phyloP scores from a whole-genome alignment of 306 rosid genomes.

The Cotoneaster glaucophyllus region DNA sequence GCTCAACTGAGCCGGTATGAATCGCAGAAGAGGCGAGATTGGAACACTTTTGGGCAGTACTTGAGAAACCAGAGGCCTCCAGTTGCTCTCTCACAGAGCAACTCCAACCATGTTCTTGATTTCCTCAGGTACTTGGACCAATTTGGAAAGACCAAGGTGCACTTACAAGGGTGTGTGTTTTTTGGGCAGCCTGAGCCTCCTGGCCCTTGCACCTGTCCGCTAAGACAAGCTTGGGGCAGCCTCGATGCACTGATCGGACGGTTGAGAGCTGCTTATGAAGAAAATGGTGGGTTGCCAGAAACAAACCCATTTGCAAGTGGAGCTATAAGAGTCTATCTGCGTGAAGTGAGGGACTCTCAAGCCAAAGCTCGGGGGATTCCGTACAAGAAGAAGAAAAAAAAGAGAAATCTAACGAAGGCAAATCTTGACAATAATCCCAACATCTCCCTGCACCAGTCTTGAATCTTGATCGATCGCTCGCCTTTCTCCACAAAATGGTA shows the following conservation, averaged over 20 bases:
- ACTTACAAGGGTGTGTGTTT: slow-evolving; percentile 42
- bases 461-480: not conserved
- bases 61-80: slow-evolving; percentile 56
- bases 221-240: slow-evolving; percentile 68
- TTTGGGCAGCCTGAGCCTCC: slow-evolving; percentile 58
- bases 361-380: slow-evolving; percentile 58
- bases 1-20: slow-evolving; percentile 47
- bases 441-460: slow-evolving; percentile 13
- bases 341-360: slow-evolving; percentile 52
- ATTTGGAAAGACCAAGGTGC: slow-evolving; percentile 61
- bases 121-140: slow-evolving; percentile 49
- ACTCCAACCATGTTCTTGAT: slow-evolving; percentile 39
- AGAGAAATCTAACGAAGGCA: slow-evolving; percentile 25
- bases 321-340: slow-evolving; percentile 35
- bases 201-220: slow-evolving; percentile 50
- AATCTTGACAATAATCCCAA: slow-evolving; percentile 14
- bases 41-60: slow-evolving; percentile 61
- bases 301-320: slow-evolving; percentile 48
- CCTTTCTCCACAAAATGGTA: slow-evolving; percentile 5
- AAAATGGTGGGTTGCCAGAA: slow-evolving; percentile 50
- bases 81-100: slow-evolving; percentile 44
- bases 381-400: slow-evolving; percentile 58
- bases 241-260: slow-evolving; percentile 59
- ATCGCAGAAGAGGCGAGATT: slow-evolving; percentile 53
- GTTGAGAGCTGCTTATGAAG: slow-evolving; percentile 56